These are phyloP conservation scores for Sporothrix luriei DNA, from an alignment of 2,329 filamentous ascomycete genomes.

Conservation along the genomic window DNA sequence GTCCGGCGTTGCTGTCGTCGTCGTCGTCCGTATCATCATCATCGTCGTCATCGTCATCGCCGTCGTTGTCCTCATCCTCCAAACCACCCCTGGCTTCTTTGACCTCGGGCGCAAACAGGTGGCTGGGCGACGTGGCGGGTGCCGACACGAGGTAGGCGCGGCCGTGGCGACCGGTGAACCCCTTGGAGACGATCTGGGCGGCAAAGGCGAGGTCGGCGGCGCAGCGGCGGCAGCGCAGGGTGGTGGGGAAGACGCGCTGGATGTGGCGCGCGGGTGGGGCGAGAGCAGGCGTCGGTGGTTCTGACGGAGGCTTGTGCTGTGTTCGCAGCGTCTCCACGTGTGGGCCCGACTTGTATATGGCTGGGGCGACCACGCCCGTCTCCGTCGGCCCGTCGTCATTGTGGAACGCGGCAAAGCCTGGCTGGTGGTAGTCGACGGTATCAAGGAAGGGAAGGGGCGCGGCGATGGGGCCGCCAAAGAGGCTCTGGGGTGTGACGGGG, in stretches of 20 bases:
- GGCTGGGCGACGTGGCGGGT: constrained; percentile 30
- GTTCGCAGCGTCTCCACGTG: not conserved
- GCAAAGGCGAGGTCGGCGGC: constrained; percentile 62
- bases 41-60: not conserved
- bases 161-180: constrained; percentile 67
- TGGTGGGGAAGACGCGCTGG: constrained; percentile 53
- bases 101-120: constrained; percentile 32
- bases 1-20: not conserved
- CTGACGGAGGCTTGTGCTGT: not conserved
- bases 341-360: constrained; percentile 4
- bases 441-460: not conserved
- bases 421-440: not conserved
- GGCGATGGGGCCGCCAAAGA: not conserved
- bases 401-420: not conserved
- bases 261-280: constrained; percentile 41
- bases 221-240: constrained; percentile 62
- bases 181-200: constrained; percentile 65
- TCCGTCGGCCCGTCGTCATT: not conserved
- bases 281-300: not conserved
- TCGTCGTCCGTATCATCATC: not conserved
- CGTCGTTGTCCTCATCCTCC: not conserved
- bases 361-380: not conserved
- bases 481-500: not conserved
- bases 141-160: constrained; percentile 62
- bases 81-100: too few relatives aligned